phyloP scores from a whole-genome alignment of 192 early-diverging fungal species.

The Chytriomyces confervae region DNA sequence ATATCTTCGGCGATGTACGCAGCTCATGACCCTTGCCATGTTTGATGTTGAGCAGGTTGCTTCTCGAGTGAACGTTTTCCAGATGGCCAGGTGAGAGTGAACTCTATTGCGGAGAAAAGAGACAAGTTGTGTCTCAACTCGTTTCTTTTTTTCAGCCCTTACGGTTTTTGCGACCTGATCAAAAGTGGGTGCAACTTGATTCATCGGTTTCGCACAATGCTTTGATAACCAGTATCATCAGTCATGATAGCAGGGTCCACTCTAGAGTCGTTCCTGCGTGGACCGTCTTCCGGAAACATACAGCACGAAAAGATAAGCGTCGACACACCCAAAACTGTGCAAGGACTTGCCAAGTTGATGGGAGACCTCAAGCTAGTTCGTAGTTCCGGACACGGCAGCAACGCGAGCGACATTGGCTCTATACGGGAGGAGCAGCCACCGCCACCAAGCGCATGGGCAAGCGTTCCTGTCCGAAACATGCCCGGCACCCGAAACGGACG shows the following conservation, averaged over 20 bases:
- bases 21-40: slow-evolving; percentile 18
- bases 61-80: slow-evolving; percentile 15
- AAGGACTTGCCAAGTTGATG: slow-evolving; percentile 16
- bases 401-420: not conserved
- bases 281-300: slow-evolving; percentile 12
- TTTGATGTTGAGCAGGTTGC: slow-evolving; percentile 34
- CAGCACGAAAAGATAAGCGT: not conserved
- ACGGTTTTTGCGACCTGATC: slow-evolving; percentile 20
- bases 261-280: slow-evolving; percentile 15
- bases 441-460: slow-evolving; percentile 23
- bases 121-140: not conserved
- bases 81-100: not conserved
- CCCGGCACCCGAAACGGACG: slow-evolving; percentile 13
- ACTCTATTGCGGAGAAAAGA: not conserved
- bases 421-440: not conserved
- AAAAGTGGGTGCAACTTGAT: slow-evolving; percentile 13
- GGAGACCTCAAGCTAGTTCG: slow-evolving; percentile 14
- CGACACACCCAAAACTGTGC: not conserved
- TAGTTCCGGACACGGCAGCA: not conserved
- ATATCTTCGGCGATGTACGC: slow-evolving; percentile 16
- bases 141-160: slow-evolving; percentile 18
- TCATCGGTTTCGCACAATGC: not conserved
- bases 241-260: slow-evolving; percentile 20
- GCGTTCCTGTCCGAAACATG: slow-evolving; percentile 17
- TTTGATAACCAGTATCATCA: not conserved